A percentile compares a stretch with the other conserved stretches of the same genome.
phyloP scores from a whole-genome alignment of 75 land plant genomes.

The Selaginella moellendorffii region DNA sequence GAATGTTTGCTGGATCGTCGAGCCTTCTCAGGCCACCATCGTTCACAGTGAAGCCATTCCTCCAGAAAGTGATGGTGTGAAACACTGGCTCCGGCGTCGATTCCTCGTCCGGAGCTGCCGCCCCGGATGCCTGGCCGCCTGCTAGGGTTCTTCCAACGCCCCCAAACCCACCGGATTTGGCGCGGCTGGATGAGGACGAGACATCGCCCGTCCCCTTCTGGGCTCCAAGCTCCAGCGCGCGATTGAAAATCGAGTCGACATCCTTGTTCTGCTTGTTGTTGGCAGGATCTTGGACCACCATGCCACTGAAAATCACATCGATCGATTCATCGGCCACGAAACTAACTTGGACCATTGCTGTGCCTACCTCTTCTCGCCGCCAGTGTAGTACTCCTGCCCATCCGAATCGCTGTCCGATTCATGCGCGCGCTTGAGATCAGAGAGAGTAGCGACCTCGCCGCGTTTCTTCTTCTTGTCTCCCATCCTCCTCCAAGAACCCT shows the following conservation, averaged over 20 bases:
- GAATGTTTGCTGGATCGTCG: constrained; percentile 79
- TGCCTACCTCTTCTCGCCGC: constrained; percentile 87
- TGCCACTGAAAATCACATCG: constrained; percentile 87
- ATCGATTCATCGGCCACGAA: too few relatives aligned
- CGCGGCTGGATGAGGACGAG: constrained; percentile 36
- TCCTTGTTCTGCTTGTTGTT: constrained; percentile 19
- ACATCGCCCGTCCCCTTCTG: constrained; percentile 40
- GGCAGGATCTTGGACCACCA: constrained; percentile 90
- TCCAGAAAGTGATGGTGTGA: constrained; percentile 75
- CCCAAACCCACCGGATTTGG: constrained; percentile 36
- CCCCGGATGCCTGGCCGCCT: constrained; percentile 29
- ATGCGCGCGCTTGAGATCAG: constrained; percentile 48
- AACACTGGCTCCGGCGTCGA: constrained; percentile 35
- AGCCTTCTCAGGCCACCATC: constrained; percentile 79
- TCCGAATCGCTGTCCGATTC: constrained; percentile 56
- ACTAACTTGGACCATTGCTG: constrained; percentile 23
- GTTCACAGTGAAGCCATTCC: constrained; percentile 80
- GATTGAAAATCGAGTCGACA: constrained; percentile 69
- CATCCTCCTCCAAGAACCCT: background rate
- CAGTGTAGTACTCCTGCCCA: constrained; percentile 76
- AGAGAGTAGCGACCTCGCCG: constrained; percentile 52
- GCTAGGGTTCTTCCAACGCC: constrained; percentile 63
- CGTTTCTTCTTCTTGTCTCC: constrained; percentile 6
- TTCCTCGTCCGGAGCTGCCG: background rate
- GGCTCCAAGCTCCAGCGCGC: constrained; percentile 61